These are phyloP conservation scores for Cyberlindnera nakhonratchasimensis DNA, from an alignment of 805 yeast genomes.

Conservation along the genomic window DNA sequence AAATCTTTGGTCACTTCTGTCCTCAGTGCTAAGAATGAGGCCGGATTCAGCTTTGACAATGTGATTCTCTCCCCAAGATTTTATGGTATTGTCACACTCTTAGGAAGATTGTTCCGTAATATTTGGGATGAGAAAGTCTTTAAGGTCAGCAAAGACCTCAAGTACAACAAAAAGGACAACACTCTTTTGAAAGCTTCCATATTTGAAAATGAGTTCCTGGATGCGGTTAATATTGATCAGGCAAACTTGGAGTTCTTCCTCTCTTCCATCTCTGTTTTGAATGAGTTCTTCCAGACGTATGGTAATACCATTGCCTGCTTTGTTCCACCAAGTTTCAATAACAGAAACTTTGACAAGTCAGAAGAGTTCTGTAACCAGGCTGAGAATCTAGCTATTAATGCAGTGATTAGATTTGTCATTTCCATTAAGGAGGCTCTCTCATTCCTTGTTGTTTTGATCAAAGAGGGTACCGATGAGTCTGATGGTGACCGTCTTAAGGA, in stretches of 20 bases:
- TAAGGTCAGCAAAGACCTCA: conserved; percentile 31
- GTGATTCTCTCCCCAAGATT: conserved; percentile 91
- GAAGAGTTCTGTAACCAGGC: conserved; percentile 79
- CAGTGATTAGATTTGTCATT: conserved; percentile 68
- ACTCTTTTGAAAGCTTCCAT: conserved; percentile 26
- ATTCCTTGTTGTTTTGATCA: conserved; percentile 75
- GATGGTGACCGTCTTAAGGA: conserved; percentile 41
- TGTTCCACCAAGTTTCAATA: conserved; percentile 51
- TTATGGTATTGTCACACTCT: conserved; percentile 77
- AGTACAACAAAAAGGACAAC: conserved; percentile 34
- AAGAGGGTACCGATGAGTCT: conserved; percentile 50
- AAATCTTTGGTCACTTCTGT: conserved; percentile 23
- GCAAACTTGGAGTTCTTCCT: conserved; percentile 62
- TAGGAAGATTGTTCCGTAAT: conserved; percentile 74
- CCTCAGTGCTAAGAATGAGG: conserved; percentile 9
- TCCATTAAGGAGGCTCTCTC: conserved; percentile 88
- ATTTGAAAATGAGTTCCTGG: conserved; percentile 39
- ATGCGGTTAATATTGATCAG: conserved; percentile 39
- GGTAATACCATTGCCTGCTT: conserved; percentile 59
- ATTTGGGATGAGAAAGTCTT: conserved; percentile 78
- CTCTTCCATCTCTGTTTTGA: conserved; percentile 65
- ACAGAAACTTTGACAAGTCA: conserved; percentile 31
- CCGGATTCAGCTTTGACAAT: conserved; percentile 51
- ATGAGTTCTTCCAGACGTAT: conserved; percentile 67
- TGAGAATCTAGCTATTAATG: conserved; percentile 82